phyloP scores from a whole-genome alignment of 2,329 filamentous ascomycete species.

The Nigrospora oryzae region DNA sequence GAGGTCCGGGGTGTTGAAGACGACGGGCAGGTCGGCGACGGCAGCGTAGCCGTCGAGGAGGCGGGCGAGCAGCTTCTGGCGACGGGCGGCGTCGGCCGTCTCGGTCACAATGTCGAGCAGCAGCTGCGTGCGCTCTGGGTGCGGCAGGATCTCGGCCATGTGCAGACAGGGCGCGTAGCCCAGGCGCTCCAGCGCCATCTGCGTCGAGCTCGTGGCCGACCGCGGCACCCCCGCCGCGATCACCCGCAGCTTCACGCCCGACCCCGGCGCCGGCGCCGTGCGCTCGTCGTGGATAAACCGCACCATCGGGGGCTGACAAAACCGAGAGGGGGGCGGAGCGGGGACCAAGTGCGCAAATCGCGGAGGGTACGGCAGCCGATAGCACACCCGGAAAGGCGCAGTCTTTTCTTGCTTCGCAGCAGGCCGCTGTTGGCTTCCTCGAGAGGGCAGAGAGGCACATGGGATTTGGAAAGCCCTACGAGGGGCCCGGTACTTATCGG shows the following conservation, averaged over 20 bases:
- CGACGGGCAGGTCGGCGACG: constrained; percentile 3
- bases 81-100: neutral
- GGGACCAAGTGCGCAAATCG: too few species aligned
- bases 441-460: too few species aligned
- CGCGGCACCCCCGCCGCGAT: constrained; percentile 4
- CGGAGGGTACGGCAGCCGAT: too few species aligned
- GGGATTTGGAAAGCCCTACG: too few species aligned
- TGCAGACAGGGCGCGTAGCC: constrained; percentile 3
- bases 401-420: too few species aligned
- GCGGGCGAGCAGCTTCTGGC: constrained; percentile 2
- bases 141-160: constrained; percentile 5
- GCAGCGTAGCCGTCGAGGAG: constrained; percentile 2
- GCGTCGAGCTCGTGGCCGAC: constrained; percentile 6
- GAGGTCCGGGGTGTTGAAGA: neutral
- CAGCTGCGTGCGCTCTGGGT: constrained; percentile 2
- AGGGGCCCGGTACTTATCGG: too few species aligned
- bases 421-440: too few species aligned
- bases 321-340: neutral
- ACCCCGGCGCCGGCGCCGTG: neutral
- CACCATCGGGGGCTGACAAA: neutral
- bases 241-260: neutral
- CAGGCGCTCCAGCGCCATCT: constrained; percentile 4
- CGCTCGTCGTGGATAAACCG: constrained; percentile 3
- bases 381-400: too few species aligned
- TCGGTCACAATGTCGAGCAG: constrained; percentile 3